phyloP scores from a whole-genome alignment of 2,329 filamentous ascomycete genomes.

The Botryosphaeria agaves region DNA sequence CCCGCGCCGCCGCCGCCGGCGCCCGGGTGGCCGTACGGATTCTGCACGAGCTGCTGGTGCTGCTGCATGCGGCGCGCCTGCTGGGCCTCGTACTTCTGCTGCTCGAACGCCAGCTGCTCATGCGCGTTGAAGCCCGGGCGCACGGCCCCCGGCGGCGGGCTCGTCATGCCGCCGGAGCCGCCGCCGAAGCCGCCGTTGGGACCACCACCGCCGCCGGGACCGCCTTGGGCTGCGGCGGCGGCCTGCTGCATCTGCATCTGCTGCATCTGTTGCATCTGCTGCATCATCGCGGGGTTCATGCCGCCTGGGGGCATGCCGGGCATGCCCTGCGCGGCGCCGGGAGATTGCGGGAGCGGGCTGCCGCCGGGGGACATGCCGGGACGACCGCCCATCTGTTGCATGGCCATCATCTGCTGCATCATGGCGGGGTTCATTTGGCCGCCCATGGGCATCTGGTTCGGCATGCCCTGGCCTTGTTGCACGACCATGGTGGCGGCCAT shows the following conservation, averaged over 20 bases:
- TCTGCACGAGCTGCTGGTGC: conserved; percentile 17
- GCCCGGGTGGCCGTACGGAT: conserved; percentile 9
- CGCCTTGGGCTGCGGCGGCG: conserved; percentile 5
- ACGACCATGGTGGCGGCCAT: conserved; percentile 39
- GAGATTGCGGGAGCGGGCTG: conserved; percentile 14
- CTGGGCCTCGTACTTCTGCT: conserved; percentile 62
- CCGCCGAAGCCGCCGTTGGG: background rate
- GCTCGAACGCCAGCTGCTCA: conserved; percentile 59
- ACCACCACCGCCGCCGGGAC: background rate
- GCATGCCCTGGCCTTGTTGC: conserved; percentile 23
- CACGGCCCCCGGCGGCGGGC: conserved; percentile 3
- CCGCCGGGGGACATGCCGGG: conserved; percentile 10
- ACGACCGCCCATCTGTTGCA: conserved; percentile 14
- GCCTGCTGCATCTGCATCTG: conserved; percentile 19
- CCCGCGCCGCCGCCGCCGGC: conserved; percentile 26
- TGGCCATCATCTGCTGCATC: conserved; percentile 23
- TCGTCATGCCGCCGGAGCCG: conserved; percentile 1
- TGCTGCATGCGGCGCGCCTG: conserved; percentile 35
- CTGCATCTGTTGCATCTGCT: conserved; percentile 51
- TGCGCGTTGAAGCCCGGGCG: conserved; percentile 45
- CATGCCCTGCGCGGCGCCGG: conserved; percentile 21
- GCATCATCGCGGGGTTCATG: conserved; percentile 59
- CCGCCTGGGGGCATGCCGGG: conserved; percentile 27
- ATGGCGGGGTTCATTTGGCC: conserved; percentile 42
- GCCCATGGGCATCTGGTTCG: conserved; percentile 39